Evolutionary conservation across 495 filamentous ascomycete genomes (phyloP).

Genomic region (Hyphodiscus hymeniophilus): DNA sequence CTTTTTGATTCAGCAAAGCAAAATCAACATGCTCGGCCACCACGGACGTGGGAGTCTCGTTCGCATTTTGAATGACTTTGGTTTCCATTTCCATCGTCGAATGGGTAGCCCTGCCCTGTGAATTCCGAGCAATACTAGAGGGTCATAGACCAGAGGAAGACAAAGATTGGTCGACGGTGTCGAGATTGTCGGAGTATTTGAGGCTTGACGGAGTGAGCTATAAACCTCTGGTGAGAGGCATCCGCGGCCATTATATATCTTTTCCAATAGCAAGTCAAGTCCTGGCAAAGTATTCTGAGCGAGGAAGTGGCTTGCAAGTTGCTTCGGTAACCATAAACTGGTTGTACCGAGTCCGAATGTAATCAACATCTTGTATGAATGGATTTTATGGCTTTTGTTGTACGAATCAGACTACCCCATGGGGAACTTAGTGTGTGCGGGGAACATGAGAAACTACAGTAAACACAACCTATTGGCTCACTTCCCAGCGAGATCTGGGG

Average conservation of each 20-base stretch:
- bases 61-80: not conserved
- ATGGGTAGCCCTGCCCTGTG: not conserved
- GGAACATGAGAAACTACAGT: not conserved
- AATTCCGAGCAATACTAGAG: not conserved
- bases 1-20: slow-evolving; percentile 1
- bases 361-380: no score
- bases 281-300: no score
- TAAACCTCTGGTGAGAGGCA: not conserved
- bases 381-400: no score
- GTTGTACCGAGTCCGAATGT: no score
- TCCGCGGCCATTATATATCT: not conserved
- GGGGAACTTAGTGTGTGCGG: not conserved
- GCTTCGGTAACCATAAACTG: no score
- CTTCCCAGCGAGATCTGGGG: not conserved
- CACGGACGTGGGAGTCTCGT: not conserved
- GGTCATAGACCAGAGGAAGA: not conserved
- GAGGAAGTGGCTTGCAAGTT: no score
- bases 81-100: slow-evolving; percentile 1
- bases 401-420: slow-evolving; percentile 2
- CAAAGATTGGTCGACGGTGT: not conserved
- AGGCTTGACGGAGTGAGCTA: not conserved
- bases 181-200: not conserved
- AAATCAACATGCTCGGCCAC: not conserved
- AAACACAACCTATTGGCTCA: not conserved
- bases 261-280: not conserved